Evolutionary conservation across 1,284 basidiomycete genomes (phyloP), one percentile per base, ranked within the genome.

Genomic region (Cerioporus squamosus): DNA sequence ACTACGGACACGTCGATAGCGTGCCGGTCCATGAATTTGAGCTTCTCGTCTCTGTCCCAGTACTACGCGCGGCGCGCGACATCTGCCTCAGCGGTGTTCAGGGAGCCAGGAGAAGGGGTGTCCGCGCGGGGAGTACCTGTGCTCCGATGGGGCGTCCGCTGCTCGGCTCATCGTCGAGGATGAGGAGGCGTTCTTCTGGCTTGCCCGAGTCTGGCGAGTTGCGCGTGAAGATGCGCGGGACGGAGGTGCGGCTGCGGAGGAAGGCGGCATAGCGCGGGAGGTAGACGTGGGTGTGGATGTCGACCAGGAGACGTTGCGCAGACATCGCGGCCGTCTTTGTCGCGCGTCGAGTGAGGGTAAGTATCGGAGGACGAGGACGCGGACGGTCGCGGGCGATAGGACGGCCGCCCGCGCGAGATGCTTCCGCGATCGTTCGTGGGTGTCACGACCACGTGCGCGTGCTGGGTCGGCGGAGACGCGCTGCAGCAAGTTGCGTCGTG

Each of bases 201-300:
- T 77, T 76, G 49, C 83, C 75, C 5, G 33, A 36, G 1, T 69
- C 75, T 9, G 74, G 69, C 12, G 71, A 75, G 9, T 69, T 74
- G 36, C 80, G 77, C n/a, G 81, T 77, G 59, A 88, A 80, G 64
- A 94, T 91, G 39, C 87, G 81, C 33, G 92, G 92, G 2, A 84
- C 88, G 20, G 74, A 71, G 10, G 81, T 70, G 43, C 90, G 81
- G 42, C 82, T 78, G 44, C 88, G 82, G 45, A 92, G 75, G 54
- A 90, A 75, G 1, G 83, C 75, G 17, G 85, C 84, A 70, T 93
- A 93, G 49, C 88, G 82, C 8, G 90, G 86, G 24, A 93, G 82
- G 69, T 93, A 94, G 56, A 93, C 83, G 66, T 94, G 93, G 10
- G 90, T 91, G 75, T 94, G 91, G 26, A 94, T 77, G 75, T 93